Evolutionary conservation across 2,329 filamentous ascomycete species (phyloP).

Genomic region (Penicillium sp.): DNA sequence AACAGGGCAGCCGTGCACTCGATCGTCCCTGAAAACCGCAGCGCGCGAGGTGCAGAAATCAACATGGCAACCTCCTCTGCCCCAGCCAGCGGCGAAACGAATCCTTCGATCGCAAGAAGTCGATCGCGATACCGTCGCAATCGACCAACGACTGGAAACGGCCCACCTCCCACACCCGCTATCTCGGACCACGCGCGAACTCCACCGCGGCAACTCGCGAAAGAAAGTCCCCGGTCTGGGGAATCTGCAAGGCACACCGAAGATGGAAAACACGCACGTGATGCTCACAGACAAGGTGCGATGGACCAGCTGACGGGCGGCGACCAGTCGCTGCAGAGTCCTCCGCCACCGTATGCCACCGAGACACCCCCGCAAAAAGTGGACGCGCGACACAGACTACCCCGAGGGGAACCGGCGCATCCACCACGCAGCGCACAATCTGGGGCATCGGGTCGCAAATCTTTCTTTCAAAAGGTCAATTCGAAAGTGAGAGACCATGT

Average conservation of each 20-base stretch:
- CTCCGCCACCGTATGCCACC: constrained; percentile 9
- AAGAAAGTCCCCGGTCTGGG: background rate
- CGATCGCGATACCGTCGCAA: constrained; percentile 40
- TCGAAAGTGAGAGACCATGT: constrained; percentile 17
- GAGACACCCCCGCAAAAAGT: background rate
- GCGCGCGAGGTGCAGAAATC: background rate
- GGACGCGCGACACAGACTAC: background rate
- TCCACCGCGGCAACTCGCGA: background rate
- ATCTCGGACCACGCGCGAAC: constrained; percentile 10
- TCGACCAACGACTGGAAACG: constrained; percentile 15
- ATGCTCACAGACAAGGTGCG: constrained; percentile 33
- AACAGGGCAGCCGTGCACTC: background rate
- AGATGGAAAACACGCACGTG: constrained; percentile 22
- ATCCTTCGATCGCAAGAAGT: constrained; percentile 33
- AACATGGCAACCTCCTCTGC: constrained; percentile 2
- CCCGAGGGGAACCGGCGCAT: background rate
- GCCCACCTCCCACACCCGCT: constrained; percentile 13
- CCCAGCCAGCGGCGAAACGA: constrained; percentile 7
- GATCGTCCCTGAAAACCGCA: constrained; percentile 1
- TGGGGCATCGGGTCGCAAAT: constrained; percentile 28
- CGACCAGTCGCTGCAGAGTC: constrained; percentile 2
- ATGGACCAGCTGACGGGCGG: constrained; percentile 39
- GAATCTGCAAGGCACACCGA: background rate
- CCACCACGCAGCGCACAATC: background rate
- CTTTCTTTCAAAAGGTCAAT: constrained; percentile 34